These are phyloP conservation scores for Uronychia setigera DNA, from an alignment of 73 alveolate genomes.

Conservation along the genomic window DNA sequence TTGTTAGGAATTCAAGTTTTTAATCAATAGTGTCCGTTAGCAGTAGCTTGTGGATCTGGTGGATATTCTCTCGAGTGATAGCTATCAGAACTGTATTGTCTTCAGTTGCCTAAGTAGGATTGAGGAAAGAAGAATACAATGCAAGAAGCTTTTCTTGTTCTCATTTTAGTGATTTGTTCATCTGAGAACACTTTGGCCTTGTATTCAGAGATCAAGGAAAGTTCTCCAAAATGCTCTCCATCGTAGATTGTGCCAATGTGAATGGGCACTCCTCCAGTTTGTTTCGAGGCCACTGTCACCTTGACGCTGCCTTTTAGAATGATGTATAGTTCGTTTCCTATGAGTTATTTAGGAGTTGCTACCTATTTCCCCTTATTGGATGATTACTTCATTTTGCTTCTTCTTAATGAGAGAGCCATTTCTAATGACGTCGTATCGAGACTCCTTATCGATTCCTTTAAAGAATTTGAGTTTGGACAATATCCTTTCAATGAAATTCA, in stretches of 20 bases:
- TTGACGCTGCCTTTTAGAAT: constrained; percentile 52
- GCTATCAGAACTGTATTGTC: not conserved
- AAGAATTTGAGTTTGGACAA: not conserved
- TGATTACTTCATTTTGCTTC: not conserved
- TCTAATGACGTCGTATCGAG: not conserved
- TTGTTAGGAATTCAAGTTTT: constrained; percentile 12
- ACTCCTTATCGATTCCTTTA: not conserved
- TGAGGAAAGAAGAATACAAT: not conserved
- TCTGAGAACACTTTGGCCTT: not conserved
- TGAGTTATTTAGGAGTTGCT: not conserved
- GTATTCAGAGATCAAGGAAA: constrained; percentile 18
- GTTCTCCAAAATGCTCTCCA: constrained; percentile 58
- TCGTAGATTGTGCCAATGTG: constrained; percentile 35
- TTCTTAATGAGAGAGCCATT: not conserved
- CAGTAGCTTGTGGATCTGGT: not conserved
- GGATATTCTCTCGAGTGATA: not conserved
- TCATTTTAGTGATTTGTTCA: not conserved
- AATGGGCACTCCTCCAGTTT: constrained; percentile 41
- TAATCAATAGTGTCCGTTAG: constrained; percentile 20
- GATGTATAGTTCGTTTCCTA: constrained; percentile 45
- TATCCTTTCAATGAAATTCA: not conserved
- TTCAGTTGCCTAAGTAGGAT: not conserved
- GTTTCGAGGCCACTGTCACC: constrained; percentile 31
- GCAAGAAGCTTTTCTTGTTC: not conserved
- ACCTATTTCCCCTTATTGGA: not conserved